Evolutionary conservation across 441 rosid species (phyloP), one percentile per base, ranked within the genome.

Genomic region (Erodium chrysanthum): DNA sequence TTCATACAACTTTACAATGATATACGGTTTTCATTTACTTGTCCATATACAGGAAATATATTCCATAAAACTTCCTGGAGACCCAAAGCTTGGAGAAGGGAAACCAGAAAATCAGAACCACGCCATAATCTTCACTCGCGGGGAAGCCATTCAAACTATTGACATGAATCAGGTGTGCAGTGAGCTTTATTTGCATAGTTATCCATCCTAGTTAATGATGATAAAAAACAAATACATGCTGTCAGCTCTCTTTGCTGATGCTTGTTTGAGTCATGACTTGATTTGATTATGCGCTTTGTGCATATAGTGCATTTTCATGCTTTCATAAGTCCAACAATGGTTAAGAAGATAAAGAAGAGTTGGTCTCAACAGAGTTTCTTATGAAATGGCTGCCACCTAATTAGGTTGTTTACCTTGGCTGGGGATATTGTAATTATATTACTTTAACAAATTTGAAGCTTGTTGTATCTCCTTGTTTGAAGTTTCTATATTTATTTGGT

Each of bases 101-200:
- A 95, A 92, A 80, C 99, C 99, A 68, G 99, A 95, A 82, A 95
- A 95, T 84, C 99, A 95, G 82, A 95, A 95, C 73, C 99, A 95
- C 72, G 99, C 99, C 14, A 77, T 95, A 80, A 68, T 95, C 65
- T 95, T 95, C 81, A 92, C 99, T 70, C 98, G 99, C 46, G 99
- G 99, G 80, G 85, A 84, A 83, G 98, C 98, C 54, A 67, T 95
- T 73, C 99, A 95, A 77, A 95, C 99, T 37, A 95, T 95, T 74
- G 99, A 95, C 83, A 95, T 95, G 99, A 95, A 95, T 82, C 99
- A 95, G 91, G 99, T 89, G 7, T 14, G 62, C 17, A 29, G 25
- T 23, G 12, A 25, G 33, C 17, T 23, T 59, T 25, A 12, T 17
- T 18, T 52, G 59, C 21, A 52, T 52, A 52, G 59, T 18, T 52